These are phyloP conservation scores for Colletotrichum eremochloae DNA, from an alignment of 2,329 filamentous ascomycete species.

Conservation along the genomic window DNA sequence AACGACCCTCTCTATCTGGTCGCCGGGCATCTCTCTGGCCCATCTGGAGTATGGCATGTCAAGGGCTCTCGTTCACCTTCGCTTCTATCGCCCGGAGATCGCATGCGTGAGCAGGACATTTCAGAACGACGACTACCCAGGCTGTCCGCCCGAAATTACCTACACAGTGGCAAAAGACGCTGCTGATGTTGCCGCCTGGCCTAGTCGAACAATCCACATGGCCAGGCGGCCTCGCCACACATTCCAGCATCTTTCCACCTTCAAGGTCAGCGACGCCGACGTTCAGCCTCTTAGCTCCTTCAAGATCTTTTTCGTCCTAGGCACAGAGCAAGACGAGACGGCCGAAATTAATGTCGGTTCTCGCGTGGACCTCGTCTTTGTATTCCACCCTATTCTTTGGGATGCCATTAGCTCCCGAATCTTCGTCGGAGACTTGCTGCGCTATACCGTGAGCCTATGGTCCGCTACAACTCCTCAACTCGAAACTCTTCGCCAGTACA, in stretches of 20 bases:
- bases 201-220: not conserved
- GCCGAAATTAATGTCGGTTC: not conserved
- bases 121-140: not conserved
- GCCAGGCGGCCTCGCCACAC: not conserved
- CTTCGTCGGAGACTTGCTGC: constrained; percentile 3
- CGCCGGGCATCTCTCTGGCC: not conserved
- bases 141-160: not conserved
- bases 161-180: not conserved
- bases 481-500: not conserved
- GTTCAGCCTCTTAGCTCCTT: not conserved
- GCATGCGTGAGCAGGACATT: not conserved
- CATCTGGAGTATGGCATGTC: not conserved
- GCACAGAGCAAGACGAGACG: not conserved
- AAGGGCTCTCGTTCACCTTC: not conserved
- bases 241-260: not conserved
- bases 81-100: not conserved
- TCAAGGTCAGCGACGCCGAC: not conserved
- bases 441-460: not conserved
- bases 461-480: rapidly evolving
- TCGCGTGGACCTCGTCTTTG: not conserved
- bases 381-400: not conserved
- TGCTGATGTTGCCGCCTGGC: not conserved
- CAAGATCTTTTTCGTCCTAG: not conserved
- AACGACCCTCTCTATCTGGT: not conserved
- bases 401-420: not conserved